These are phyloP conservation scores for Thraustochytrium striatum DNA, from an alignment of 352 stramenopile genomes.

Conservation along the genomic window DNA sequence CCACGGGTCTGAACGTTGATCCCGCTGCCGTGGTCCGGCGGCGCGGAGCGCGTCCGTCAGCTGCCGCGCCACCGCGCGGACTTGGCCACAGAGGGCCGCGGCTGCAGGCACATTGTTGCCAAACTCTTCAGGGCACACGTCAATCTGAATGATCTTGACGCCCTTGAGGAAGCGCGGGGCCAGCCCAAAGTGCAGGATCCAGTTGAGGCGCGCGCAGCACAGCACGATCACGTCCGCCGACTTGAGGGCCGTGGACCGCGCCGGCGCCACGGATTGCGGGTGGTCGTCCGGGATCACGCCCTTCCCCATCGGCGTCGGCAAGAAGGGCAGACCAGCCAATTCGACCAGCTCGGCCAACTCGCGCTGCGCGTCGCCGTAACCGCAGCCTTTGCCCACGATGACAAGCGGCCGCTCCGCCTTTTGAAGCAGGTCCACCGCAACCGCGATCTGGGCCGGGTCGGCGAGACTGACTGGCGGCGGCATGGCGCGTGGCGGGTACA, in stretches of 20 bases:
- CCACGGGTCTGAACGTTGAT: background rate
- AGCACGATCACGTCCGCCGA: conserved; percentile 48
- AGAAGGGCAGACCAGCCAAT: conserved; percentile 31
- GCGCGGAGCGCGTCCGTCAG: conserved; percentile 9
- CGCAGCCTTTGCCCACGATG: conserved; percentile 50
- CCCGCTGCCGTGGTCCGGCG: background rate
- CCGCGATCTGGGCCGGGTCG: conserved; percentile 8
- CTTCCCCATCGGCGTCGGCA: conserved; percentile 51
- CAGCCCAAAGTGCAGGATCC: conserved; percentile 51
- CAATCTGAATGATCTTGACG: conserved; percentile 52
- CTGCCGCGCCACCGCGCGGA: conserved; percentile 2
- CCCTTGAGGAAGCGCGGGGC: conserved; percentile 38
- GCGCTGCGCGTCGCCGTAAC: conserved; percentile 13
- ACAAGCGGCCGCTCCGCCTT: conserved; percentile 32
- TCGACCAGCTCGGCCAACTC: conserved; percentile 45
- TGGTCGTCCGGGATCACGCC: conserved; percentile 50
- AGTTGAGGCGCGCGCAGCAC: conserved; percentile 47
- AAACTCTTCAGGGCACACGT: conserved; percentile 42
- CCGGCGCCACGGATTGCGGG: conserved; percentile 21
- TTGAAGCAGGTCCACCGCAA: conserved; percentile 3
- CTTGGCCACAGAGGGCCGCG: conserved; percentile 16
- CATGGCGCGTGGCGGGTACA: background rate
- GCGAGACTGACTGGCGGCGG: conserved; percentile 15
- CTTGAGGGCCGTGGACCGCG: conserved; percentile 47
- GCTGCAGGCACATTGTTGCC: conserved; percentile 3